Evolutionary conservation across 352 stramenopile genomes (phyloP).

Genomic region (Phytophthora colocasiae): DNA sequence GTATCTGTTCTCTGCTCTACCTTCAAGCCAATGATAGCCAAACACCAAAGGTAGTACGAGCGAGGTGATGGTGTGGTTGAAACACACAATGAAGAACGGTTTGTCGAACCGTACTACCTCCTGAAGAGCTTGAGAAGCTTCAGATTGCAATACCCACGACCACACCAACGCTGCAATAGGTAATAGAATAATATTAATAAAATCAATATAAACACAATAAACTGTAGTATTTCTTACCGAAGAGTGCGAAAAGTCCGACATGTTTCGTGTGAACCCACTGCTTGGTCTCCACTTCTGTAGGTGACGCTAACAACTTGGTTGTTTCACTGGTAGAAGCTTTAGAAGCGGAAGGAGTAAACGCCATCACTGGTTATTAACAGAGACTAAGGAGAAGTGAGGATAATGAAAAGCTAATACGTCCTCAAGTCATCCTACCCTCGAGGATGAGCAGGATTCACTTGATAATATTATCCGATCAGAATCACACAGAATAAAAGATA

Average conservation of each 20-base stretch:
- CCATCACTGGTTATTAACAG: too few species aligned
- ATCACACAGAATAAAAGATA: too few species aligned
- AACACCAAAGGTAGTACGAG: slow-evolving; percentile 46
- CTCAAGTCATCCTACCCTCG: too few species aligned
- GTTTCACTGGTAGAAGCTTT: slow-evolving; percentile 1
- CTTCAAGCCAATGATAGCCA: slow-evolving; percentile 40
- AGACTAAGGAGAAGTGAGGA: too few species aligned
- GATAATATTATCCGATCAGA: too few species aligned
- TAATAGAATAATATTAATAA: not conserved
- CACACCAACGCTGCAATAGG: slow-evolving; percentile 25
- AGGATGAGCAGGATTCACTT: not conserved
- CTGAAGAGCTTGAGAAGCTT: slow-evolving; percentile 35
- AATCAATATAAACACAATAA: not conserved
- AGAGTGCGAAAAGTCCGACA: slow-evolving; percentile 22
- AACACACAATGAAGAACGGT: slow-evolving; percentile 69
- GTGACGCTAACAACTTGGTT: slow-evolving; percentile 11
- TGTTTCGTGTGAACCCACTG: slow-evolving; percentile 13
- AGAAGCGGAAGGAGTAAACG: too few species aligned
- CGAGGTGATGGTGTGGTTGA: slow-evolving; percentile 56
- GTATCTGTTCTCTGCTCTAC: slow-evolving; percentile 15
- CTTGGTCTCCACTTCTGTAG: slow-evolving; percentile 4
- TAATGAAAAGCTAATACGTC: too few species aligned
- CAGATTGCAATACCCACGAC: slow-evolving; percentile 41
- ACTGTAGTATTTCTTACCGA: slow-evolving; percentile 3
- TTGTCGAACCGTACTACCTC: slow-evolving; percentile 50